Evolutionary conservation across 495 filamentous ascomycete species (phyloP), one percentile per base, ranked within the genome.

Genomic region (Podospora fimiseda): DNA sequence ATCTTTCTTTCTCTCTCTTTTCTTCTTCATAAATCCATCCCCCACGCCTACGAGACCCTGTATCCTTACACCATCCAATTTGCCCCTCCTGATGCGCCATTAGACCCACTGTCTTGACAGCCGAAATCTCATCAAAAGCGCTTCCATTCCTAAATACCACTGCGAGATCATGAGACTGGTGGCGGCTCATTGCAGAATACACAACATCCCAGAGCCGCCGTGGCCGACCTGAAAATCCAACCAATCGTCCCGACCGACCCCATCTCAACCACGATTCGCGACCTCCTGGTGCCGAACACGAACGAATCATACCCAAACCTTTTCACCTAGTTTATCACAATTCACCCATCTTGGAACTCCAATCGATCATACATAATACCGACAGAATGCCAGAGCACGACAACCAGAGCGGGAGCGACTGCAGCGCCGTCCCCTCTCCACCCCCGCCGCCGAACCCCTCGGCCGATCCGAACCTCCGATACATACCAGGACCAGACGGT

Each of bases 391-490:
- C 41, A 24, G 33, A 56, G 15, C 48, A 39, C 20, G 18, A 55
- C 23, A 18, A 16, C 20, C 52, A 15, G 22, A 49, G 27, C 33
- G 51, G 58, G 1, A 57, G 52, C 58, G 60, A 59, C 46, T 51
- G 53, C 19, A 61, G 54, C 43, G 41, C 48, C 22, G 45, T 57
- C 22, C 54, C 49, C 3, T 52, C 62, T 2, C 76, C 75, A 36
- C 76, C 77, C 11, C 76, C 73, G 20, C 70, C 71, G 5, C 78
- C 78, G 2, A 60, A 71, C 47, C 76, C 78, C 36, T 73, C 75
- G 8, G 65, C 69, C 48, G 78, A 80, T 48, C 72, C 70, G 8
- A 70, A 63, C 18, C 66, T 80, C 7, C 62, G 57, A 39, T 43
- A 51, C 33, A 21, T 43, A 2, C 21, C 49, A n/a, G 42, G 18